These are phyloP conservation scores for Thermochaetoides dissita DNA, from an alignment of 2,329 filamentous ascomycete genomes.

Conservation along the genomic window DNA sequence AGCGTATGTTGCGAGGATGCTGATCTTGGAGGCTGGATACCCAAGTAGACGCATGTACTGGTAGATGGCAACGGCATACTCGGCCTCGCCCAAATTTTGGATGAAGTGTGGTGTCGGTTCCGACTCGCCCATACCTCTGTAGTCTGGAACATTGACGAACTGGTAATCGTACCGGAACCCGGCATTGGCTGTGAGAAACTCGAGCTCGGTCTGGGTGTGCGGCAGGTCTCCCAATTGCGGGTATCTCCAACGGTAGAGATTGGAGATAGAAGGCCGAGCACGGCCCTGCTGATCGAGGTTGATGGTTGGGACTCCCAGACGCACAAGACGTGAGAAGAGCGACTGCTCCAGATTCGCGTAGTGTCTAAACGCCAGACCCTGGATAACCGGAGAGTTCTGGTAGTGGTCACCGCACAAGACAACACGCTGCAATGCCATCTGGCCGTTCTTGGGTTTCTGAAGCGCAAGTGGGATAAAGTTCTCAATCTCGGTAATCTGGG, in stretches of 20 bases:
- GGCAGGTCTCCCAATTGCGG: constrained; percentile 65
- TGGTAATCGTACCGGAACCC: constrained; percentile 92
- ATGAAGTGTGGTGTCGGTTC: constrained; percentile 91
- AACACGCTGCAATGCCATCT: constrained; percentile 68
- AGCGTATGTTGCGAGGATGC: constrained; percentile 84
- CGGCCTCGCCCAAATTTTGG: constrained; percentile 90
- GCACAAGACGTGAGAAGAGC: constrained; percentile 78
- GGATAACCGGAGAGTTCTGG: constrained; percentile 91
- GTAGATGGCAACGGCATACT: constrained; percentile 89
- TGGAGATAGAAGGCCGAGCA: constrained; percentile 71
- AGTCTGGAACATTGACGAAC: constrained; percentile 89
- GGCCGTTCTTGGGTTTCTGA: constrained; percentile 62
- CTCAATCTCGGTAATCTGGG: constrained; percentile 94
- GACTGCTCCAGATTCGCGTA: constrained; percentile 95
- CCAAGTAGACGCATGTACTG: constrained; percentile 96
- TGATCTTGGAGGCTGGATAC: constrained; percentile 72
- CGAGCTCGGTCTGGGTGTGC: constrained; percentile 49
- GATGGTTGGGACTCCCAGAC: constrained; percentile 82
- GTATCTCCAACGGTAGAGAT: constrained; percentile 90
- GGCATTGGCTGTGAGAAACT: constrained; percentile 73
- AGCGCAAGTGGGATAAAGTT: constrained; percentile 92
- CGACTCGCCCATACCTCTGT: constrained; percentile 76
- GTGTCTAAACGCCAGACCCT: constrained; percentile 84
- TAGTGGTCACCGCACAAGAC: constrained; percentile 91
- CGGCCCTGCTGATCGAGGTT: constrained; percentile 88